Base-by-base conservation (phyloP, 805 yeast genomes). In the Saccharomycopsis fermentans region DNA sequence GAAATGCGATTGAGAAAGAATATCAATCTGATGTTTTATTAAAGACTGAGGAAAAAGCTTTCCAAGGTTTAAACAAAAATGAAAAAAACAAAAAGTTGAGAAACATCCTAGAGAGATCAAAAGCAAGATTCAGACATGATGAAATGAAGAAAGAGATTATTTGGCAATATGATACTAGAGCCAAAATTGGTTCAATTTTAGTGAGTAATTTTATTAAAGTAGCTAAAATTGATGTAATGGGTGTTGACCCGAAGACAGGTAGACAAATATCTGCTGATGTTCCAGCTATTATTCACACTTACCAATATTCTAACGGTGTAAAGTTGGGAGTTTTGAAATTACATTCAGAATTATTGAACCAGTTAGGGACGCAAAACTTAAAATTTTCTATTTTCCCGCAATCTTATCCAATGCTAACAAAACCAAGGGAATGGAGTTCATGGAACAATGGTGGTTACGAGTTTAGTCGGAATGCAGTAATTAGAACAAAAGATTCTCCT, bases 201-300 rank as follows among this genome's bases (percentile, higher is more conserved):
- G 77, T 87, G 12, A 82, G 96, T 2, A 74, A 86, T 64, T 71
- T 94, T 58, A 76, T 92, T 66, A 87, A 87, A 64, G 89, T 86
- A 26, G 96, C 97, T 2, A 86, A 82, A 65, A 86, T 92, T 12
- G 79, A 82, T 26, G 96, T 91, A 2, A 75, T 77, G 39, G 97
- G 91, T 52, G 76, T 73, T 1, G 97, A 92, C 68, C 97, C 97
- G 1, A 76, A 81, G 1, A 84, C 96, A 0, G 86, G 87, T 11
- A 72, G 81, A 56, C 69, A 69, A 1, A 85, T 87, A n/a, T 71
- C 72, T 35, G 95, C 91, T 21, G 74, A 79, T 43, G 92, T 90
- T 6, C 96, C 97, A 1, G 98, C 98, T 0, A 87, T 94, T 66
- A 84, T 83, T 61, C 98, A 94, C 67, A 81, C 90, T 3, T 91